Evolutionary conservation across 495 filamentous ascomycete species (phyloP).

Genomic region (Cercophora scortea): DNA sequence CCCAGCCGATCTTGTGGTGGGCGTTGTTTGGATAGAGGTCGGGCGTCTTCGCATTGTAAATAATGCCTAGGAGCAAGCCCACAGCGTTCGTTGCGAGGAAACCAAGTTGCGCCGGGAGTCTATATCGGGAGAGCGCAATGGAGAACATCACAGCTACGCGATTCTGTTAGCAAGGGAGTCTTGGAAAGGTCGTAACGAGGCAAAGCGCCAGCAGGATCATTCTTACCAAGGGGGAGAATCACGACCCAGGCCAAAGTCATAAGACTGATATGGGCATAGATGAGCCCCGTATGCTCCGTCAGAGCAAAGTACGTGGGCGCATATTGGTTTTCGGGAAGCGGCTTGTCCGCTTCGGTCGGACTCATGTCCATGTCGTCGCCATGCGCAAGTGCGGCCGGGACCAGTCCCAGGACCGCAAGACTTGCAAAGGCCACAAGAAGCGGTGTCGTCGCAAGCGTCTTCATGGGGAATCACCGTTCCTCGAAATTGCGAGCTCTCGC

Average conservation of each 20-base stretch:
- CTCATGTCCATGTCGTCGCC: slow-evolving; percentile 42
- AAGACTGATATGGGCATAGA: slow-evolving; percentile 70
- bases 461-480: slow-evolving; percentile 10
- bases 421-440: slow-evolving; percentile 14
- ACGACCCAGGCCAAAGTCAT: slow-evolving; percentile 82
- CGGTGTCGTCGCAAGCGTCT: slow-evolving; percentile 4
- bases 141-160: slow-evolving; percentile 78
- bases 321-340: slow-evolving; percentile 34
- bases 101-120: slow-evolving; percentile 61
- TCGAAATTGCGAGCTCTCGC: not conserved
- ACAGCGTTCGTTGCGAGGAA: slow-evolving; percentile 68
- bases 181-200: not conserved
- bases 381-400: slow-evolving; percentile 35
- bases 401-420: slow-evolving; percentile 23
- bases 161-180: not conserved
- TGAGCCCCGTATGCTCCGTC: slow-evolving; percentile 53
- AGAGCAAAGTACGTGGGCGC: slow-evolving; percentile 70
- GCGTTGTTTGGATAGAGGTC: slow-evolving; percentile 85
- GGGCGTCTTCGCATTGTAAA: slow-evolving; percentile 78
- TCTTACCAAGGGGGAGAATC: slow-evolving; percentile 70
- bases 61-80: slow-evolving; percentile 61
- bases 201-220: not conserved
- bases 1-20: slow-evolving; percentile 87
- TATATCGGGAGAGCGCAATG: slow-evolving; percentile 68
- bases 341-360: slow-evolving; percentile 29